These are phyloP conservation scores for Sporobolomyces phaffii DNA, from an alignment of 768 basidiomycete species.

Conservation along the genomic window DNA sequence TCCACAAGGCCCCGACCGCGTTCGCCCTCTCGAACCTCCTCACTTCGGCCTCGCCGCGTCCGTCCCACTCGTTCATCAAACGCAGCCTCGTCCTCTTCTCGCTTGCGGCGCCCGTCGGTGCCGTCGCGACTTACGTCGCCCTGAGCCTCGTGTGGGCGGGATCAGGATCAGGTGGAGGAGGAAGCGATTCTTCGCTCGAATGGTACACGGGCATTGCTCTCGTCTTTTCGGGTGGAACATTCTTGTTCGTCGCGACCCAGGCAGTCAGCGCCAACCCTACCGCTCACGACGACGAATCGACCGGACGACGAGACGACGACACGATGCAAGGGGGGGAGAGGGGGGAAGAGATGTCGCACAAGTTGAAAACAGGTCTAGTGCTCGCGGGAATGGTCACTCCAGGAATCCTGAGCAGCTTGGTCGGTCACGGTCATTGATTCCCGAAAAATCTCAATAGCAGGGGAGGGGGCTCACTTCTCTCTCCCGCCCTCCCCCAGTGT, in stretches of 20 bases:
- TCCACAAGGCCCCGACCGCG: conserved; percentile 96
- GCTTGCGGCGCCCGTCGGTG: conserved; percentile 73
- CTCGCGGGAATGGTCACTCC: conserved; percentile 68
- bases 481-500: too few species aligned
- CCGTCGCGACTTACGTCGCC: conserved; percentile 66
- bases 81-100: conserved; percentile 62
- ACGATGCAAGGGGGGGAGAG: conserved; percentile 49
- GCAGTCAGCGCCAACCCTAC: too few species aligned
- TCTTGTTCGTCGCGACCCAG: conserved; percentile 84
- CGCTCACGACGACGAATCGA: too few species aligned
- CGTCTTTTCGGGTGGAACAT: conserved; percentile 83
- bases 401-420: conserved; percentile 55
- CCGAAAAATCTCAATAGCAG: too few species aligned
- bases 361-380: conserved; percentile 55
- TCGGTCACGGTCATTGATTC: conserved; percentile 60
- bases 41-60: conserved; percentile 46
- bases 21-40: conserved; percentile 79
- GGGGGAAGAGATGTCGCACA: neutral
- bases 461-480: too few species aligned
- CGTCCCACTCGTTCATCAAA: conserved; percentile 58
- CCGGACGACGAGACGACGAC: too few species aligned
- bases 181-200: too few species aligned
- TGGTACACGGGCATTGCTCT: conserved; percentile 70
- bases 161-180: conserved; percentile 35
- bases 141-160: conserved; percentile 51